These are phyloP conservation scores for Poa pratensis DNA, from an alignment of 176 grass and related monocot species.

Conservation along the genomic window DNA sequence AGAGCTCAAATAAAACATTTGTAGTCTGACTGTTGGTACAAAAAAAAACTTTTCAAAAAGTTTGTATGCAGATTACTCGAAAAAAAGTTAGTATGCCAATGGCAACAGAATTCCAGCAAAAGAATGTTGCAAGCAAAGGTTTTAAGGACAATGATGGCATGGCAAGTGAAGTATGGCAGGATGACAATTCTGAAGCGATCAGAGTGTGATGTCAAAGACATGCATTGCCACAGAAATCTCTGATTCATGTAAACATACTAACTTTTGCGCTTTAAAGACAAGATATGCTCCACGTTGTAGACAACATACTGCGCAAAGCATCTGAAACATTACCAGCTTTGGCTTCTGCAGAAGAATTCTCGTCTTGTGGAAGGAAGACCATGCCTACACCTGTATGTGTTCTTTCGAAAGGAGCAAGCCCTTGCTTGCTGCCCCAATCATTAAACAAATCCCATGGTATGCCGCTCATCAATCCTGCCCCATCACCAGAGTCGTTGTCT, in stretches of 20 bases:
- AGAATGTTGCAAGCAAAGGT: slow-evolving; percentile 21
- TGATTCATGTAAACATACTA: slow-evolving; percentile 17
- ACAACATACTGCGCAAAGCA: slow-evolving; percentile 33
- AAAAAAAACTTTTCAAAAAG: slow-evolving; percentile 24
- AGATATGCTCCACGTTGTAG: not conserved
- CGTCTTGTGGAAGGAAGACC: slow-evolving; percentile 92
- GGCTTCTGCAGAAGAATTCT: slow-evolving; percentile 66
- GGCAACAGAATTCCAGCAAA: slow-evolving; percentile 21
- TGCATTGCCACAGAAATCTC: slow-evolving; percentile 26
- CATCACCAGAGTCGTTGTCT: slow-evolving; percentile 98
- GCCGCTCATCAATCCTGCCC: slow-evolving; percentile 84
- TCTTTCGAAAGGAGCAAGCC: slow-evolving; percentile 63
- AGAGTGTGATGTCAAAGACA: slow-evolving; percentile 22
- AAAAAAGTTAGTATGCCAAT: not conserved
- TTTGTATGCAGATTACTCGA: not conserved
- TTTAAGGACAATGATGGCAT: not conserved
- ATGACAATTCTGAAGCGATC: slow-evolving; percentile 25
- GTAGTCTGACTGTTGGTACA: not conserved
- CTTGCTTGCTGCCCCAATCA: slow-evolving; percentile 83
- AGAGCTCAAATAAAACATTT: slow-evolving; percentile 11
- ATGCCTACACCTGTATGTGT: slow-evolving; percentile 93
- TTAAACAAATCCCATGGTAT: slow-evolving; percentile 91
- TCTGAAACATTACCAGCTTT: slow-evolving; percentile 74
- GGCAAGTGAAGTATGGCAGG: slow-evolving; percentile 26
- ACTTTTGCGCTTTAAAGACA: slow-evolving; percentile 15